phyloP scores from a whole-genome alignment of 495 filamentous ascomycete species.

The Penicillium steckii region DNA sequence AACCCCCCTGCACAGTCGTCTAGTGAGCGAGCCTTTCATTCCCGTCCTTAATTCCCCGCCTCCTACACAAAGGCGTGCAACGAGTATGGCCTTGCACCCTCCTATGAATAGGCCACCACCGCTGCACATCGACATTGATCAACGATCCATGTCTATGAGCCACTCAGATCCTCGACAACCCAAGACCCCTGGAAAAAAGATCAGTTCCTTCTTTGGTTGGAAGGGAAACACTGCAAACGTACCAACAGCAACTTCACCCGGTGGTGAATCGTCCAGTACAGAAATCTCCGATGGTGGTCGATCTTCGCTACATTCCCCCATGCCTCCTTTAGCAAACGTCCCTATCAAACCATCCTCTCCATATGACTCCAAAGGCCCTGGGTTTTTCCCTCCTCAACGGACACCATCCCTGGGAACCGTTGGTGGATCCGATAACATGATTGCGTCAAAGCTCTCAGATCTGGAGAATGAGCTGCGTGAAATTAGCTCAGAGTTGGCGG shows the following conservation, averaged over 20 bases:
- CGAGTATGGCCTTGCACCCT: slow-evolving; percentile 46
- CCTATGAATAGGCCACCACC: slow-evolving; percentile 37
- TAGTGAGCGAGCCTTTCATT: slow-evolving; percentile 50
- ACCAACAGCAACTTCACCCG: slow-evolving; percentile 44
- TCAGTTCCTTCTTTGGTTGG: slow-evolving; percentile 72
- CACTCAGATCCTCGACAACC: slow-evolving; percentile 41
- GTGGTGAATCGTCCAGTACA: slow-evolving; percentile 60
- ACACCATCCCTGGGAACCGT: slow-evolving; percentile 37
- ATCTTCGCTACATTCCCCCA: slow-evolving; percentile 59
- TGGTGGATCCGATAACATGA: slow-evolving; percentile 44
- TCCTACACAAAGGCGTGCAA: slow-evolving; percentile 33
- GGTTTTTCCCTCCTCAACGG: slow-evolving; percentile 31
- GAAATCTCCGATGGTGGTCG: slow-evolving; percentile 61
- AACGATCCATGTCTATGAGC: slow-evolving; percentile 31
- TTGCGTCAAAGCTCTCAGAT: slow-evolving; percentile 59
- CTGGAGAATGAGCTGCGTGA: slow-evolving; percentile 92
- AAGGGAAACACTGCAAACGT: slow-evolving; percentile 35
- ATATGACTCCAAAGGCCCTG: slow-evolving; percentile 47
- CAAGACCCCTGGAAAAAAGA: slow-evolving; percentile 60
- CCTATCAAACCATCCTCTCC: slow-evolving; percentile 34
- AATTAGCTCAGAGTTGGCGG: slow-evolving; percentile 87
- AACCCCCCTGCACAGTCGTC: slow-evolving; percentile 42
- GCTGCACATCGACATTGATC: slow-evolving; percentile 37
- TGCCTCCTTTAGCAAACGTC: slow-evolving; percentile 48
- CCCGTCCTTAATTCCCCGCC: slow-evolving; percentile 42